Base-by-base conservation (phyloP, 495 filamentous ascomycete genomes). In the Daldinia childiae region DNA sequence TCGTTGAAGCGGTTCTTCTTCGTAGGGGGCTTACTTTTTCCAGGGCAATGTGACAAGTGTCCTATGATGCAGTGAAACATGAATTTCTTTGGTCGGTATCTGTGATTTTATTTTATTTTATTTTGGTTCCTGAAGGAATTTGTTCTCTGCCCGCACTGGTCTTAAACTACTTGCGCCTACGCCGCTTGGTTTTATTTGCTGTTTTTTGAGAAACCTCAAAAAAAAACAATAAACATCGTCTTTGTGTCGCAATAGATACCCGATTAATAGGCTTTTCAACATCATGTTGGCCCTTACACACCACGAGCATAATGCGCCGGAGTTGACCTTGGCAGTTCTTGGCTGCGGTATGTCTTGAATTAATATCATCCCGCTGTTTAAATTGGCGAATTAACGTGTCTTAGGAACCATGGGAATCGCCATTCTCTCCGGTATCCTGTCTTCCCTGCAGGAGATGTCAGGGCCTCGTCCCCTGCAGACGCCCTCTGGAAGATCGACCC, bases 361-460 rank as follows among this genome's bases (percentile, higher is more conserved):
- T 26, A 36, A 12, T 36, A 8, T 39, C 34, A 8, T 39, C 34
- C 24, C 45, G 32, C 32, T 30, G 11, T 36, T 34, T 14, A 11
- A 12, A 41, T 24, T 56, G 59, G 51, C 45, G 48, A 76, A 71
- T 59, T 71, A 58, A 71, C 26, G n/a, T 30, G 17, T 51, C 7
- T 24, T 19, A 87, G 92, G 93, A 58, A 95, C 92, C 21, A 90
- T 96, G 87, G 93, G 93, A 52, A 90, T 92, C 50, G 91, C 93
- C 38, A 93, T 96, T 71, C 87, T 95, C 55, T 91, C 89, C 6
- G 93, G 93, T 52, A 92, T 96, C 71, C 88, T 94, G 56, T 78
- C 85, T 59, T 90, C 91, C 15, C 82, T 94, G 36, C 73, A 82
- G 45, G 80, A 85, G 70, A 71, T 83, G 71, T 77, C 75, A 41